Evolutionary conservation across 257 asterid species (phyloP), one percentile per base, ranked within the genome.

Genomic region (Pogostemon cablin): DNA sequence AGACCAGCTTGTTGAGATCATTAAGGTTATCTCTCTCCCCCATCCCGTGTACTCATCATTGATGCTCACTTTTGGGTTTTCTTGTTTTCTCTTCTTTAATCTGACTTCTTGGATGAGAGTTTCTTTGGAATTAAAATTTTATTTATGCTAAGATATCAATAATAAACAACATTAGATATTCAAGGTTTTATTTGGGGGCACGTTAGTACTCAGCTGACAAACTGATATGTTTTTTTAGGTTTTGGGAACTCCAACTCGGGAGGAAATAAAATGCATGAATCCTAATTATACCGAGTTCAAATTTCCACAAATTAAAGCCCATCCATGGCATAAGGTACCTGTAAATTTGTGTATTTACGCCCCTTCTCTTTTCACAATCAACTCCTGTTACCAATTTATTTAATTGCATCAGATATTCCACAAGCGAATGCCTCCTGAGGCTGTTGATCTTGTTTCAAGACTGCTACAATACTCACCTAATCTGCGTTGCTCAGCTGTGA

Each of bases 1-100:
- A 12, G 97, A 89, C 81, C 97, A 91, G 81, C 91, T 89, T 77
- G 97, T 91, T 68, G 96, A 89, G 86, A 91, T 91, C 78, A 89
- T 91, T 75, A 91, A 91, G 96, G 97, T 87, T 67, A 61, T 52
- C 50, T 79, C 72, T 73, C 65, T 68, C 70, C 32, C 32, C 32
- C 32, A 25, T 25, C 32, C 32, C 1, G 1, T 46, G 12, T 46
- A 46, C 50, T 46, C 50, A 46, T 3, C 50, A 46, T 46, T 46
- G 50, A 46, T 46, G 50, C 50, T 46, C 50, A 46, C 50, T 46
- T 46, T 46, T 9, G n/a, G 3, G 10, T 46, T 46, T 44, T 46
- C 50, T 46, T 46, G 50, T 46, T 46, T 46, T 46, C 50, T 0
- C 50, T 46, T 46, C 50, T 46, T 46, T 46, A 46, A 7, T 46